Evolutionary conservation across 306 rosid genomes (phyloP), one percentile per base, ranked within the genome.

Genomic region (Argentina anserina): DNA sequence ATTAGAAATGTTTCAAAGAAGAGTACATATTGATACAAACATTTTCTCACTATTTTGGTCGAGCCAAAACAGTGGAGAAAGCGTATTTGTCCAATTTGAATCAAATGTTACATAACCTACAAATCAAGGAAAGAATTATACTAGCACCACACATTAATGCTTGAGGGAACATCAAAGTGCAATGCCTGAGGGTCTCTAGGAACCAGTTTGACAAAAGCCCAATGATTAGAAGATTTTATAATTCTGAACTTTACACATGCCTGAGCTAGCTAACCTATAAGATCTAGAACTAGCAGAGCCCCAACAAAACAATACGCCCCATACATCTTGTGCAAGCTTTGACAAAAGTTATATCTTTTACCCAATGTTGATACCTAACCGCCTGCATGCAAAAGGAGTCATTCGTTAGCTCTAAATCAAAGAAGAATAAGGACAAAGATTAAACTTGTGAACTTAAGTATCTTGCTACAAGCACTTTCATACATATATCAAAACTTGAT

Each of bases 231-330:
- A 42, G 41, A 43, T 21, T 66, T 8, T 33, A 14, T 15, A 21
- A 29, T 29, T 65, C 63, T 33, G 60, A 71, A 65, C 73, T 65
- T 72, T 67, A 72, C 70, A 78, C 45, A 67, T 65, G 69, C 70
- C 63, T 56, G 75, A 78, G 58, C 73, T 42, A 66, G 56, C 61
- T 65, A 78, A 72, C 78, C 82, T 66, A 66, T 66, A 31, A 42
- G 41, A 25, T 56, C 55, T 42, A 41, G 71, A 62, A 50, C 43
- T 42, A 69, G 80, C 50, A 42, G 59, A 42, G 59, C 71, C 56
- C 67, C 42, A 53, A 41, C 56, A 71, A 40, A 37, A 34, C 49
- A 49, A 40, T 68, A 52, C 28, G 17, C 37, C 61, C 64, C 66
- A 28, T 23, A 28, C 64, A 39, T 71, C 26, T 17, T 25, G 39